Evolutionary conservation across 208 protist species (phyloP).

Genomic region (Endotrypanum monterogeii): DNA sequence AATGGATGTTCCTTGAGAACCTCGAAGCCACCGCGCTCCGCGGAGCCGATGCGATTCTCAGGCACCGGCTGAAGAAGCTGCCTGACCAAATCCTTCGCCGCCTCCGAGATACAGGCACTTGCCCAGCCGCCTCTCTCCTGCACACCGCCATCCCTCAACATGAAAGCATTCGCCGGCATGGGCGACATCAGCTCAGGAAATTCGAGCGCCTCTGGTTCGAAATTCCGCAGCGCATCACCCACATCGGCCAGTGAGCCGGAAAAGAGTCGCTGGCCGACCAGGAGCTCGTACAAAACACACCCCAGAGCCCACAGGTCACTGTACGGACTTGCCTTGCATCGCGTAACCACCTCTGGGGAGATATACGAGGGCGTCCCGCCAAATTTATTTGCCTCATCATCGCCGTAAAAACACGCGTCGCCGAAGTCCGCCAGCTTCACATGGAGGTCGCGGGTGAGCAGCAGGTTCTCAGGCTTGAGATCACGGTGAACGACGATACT

Average conservation of each 20-base stretch:
- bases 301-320: conserved; percentile 99
- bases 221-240: conserved; percentile 52
- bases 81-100: conserved; percentile 74
- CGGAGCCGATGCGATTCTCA: conserved; percentile 68
- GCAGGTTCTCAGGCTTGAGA: conserved; percentile 87
- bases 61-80: conserved; percentile 75
- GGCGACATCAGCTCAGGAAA: conserved; percentile 32
- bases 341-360: conserved; percentile 84
- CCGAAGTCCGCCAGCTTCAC: conserved; percentile 79
- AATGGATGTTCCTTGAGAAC: conserved; percentile 86
- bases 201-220: conserved; percentile 57
- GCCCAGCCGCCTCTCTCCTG: not conserved
- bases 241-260: conserved; percentile 21
- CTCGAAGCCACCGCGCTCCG: conserved; percentile 66
- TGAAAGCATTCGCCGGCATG: conserved; percentile 12
- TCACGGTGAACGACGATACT: conserved; percentile 81
- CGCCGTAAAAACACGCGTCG: conserved; percentile 73
- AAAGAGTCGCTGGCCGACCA: conserved; percentile 27
- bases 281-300: conserved; percentile 95
- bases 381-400: conserved; percentile 66
- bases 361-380: conserved; percentile 79
- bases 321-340: conserved; percentile 75
- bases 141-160: not conserved
- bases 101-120: conserved; percentile 37
- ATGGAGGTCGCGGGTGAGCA: conserved; percentile 73